Conservation (phyloP, 176 grass and related monocot species). For the Ampelocalamus luodianensis region DNA sequence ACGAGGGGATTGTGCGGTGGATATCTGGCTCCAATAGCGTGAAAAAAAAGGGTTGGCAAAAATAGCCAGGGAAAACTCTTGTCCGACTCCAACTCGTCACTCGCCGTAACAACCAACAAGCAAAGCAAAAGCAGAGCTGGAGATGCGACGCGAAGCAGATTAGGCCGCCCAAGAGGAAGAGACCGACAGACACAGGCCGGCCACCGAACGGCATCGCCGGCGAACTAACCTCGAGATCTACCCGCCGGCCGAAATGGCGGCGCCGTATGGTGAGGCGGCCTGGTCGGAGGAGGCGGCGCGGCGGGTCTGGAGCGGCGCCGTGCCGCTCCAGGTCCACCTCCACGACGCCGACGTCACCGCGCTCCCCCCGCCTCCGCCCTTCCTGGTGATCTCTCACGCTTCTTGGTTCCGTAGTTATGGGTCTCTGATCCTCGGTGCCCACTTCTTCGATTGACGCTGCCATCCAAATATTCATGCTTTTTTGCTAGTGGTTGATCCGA, state of each 20-base stretch:
- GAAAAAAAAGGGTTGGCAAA: too few species aligned
- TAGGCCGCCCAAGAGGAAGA: neutral
- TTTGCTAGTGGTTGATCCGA: neutral
- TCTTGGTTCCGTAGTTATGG: neutral
- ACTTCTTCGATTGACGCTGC: neutral
- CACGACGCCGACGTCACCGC: constrained; percentile 96
- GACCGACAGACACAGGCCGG: too few species aligned
- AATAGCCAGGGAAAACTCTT: neutral
- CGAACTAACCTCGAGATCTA: constrained; percentile 17
- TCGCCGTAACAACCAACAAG: neutral
- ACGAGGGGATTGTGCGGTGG: neutral
- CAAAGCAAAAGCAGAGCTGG: neutral
- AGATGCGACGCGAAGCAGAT: neutral
- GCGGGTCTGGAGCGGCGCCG: constrained; percentile 74
- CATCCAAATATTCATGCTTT: neutral
- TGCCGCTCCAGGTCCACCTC: constrained; percentile 95
- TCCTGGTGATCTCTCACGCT: constrained; percentile 55
- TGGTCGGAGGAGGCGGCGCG: constrained; percentile 72
- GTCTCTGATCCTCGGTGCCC: neutral
- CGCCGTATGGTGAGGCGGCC: constrained; percentile 28
- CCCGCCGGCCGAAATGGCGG: constrained; percentile 33
- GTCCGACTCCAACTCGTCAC: neutral
- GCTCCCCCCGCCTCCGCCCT: constrained; percentile 77
- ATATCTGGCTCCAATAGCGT: neutral
- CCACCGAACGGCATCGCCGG: neutral